Percentiles rank a stretch among this genome's conserved stretches.
Evolutionary conservation across 2,329 filamentous ascomycete genomes (phyloP).

Genomic region (Zasmidium citrigriseum): DNA sequence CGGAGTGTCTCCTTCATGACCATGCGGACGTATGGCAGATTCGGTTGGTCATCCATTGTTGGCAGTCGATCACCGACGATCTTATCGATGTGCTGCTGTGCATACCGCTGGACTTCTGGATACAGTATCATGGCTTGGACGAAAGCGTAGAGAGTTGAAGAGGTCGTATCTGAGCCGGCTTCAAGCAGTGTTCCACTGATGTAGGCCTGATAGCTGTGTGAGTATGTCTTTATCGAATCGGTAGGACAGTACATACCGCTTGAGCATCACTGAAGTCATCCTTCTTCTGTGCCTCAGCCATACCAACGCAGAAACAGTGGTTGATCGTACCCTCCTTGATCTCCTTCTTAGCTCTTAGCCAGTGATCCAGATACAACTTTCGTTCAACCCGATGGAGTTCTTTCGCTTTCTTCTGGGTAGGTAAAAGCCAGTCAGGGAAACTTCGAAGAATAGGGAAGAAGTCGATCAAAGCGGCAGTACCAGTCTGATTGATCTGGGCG

Average conservation of each 20-base stretch:
- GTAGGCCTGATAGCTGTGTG: conserved; percentile 27
- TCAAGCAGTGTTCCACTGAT: conserved; percentile 38
- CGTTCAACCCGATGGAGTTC: conserved; percentile 24
- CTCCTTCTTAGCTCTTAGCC: conserved; percentile 24
- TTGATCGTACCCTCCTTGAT: conserved; percentile 22
- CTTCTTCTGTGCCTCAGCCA: conserved; percentile 27
- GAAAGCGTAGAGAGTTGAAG: conserved; percentile 36
- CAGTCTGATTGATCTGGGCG: conserved; percentile 43
- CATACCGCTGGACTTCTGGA: conserved; percentile 20
- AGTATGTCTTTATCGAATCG: not conserved
- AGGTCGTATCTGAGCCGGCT: conserved; percentile 45
- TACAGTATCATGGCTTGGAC: conserved; percentile 33
- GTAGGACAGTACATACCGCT: conserved; percentile 1
- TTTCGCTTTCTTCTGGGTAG: conserved; percentile 22
- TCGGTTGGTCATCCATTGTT: conserved; percentile 18
- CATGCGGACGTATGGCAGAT: conserved; percentile 20
- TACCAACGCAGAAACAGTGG: conserved; percentile 28
- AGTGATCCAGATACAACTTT: conserved; percentile 24
- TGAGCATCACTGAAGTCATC: conserved; percentile 27
- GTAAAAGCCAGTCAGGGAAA: conserved; percentile 43
- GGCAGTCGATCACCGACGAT: conserved; percentile 23
- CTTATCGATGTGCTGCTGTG: conserved; percentile 25
- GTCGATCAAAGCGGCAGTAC: conserved; percentile 48
- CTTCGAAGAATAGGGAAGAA: conserved; percentile 47
- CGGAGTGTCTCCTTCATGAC: conserved; percentile 25